phyloP scores from a whole-genome alignment of 306 rosid species.

The Hippophae tibetana region DNA sequence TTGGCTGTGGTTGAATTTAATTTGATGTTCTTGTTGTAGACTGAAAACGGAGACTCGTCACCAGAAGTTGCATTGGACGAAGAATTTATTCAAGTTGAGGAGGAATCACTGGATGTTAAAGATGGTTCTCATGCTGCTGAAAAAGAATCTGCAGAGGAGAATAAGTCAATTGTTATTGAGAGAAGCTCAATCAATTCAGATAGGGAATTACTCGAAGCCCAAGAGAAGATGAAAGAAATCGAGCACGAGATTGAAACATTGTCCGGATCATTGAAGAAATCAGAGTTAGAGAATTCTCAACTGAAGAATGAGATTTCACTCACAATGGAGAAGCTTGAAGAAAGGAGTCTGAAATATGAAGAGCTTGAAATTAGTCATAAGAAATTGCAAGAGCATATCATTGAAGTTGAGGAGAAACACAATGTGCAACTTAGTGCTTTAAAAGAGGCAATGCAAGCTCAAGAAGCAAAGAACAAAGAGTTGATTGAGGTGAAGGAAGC shows the following conservation, averaged over 20 bases:
- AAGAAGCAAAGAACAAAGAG: slow-evolving; percentile 62
- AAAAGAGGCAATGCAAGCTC: slow-evolving; percentile 60
- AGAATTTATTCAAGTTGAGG: slow-evolving; percentile 89
- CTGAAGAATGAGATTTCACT: slow-evolving; percentile 56
- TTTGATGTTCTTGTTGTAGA: slow-evolving; percentile 29
- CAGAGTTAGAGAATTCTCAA: slow-evolving; percentile 62
- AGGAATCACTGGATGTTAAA: slow-evolving; percentile 45
- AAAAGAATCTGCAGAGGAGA: slow-evolving; percentile 22
- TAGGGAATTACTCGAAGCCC: slow-evolving; percentile 74
- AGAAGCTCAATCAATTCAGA: slow-evolving; percentile 48
- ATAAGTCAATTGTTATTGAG: slow-evolving; percentile 29
- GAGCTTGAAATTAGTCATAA: slow-evolving; percentile 51
- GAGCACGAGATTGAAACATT: slow-evolving; percentile 54
- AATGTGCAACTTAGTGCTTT: slow-evolving; percentile 42
- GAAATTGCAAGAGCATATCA: slow-evolving; percentile 53
- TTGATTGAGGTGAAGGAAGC: slow-evolving; percentile 61
- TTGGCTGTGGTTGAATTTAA: neutral
- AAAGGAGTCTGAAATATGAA: slow-evolving; percentile 45
- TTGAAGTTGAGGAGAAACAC: slow-evolving; percentile 59
- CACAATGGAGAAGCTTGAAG: slow-evolving; percentile 53
- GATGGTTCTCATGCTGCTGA: slow-evolving; percentile 23
- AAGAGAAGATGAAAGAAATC: slow-evolving; percentile 73
- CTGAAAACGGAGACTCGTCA: slow-evolving; percentile 35
- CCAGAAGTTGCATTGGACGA: slow-evolving; percentile 65
- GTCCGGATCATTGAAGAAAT: slow-evolving; percentile 51